Base-by-base conservation (phyloP, 2,329 filamentous ascomycete genomes). In the Purpureocillium lavendulum region DNA sequence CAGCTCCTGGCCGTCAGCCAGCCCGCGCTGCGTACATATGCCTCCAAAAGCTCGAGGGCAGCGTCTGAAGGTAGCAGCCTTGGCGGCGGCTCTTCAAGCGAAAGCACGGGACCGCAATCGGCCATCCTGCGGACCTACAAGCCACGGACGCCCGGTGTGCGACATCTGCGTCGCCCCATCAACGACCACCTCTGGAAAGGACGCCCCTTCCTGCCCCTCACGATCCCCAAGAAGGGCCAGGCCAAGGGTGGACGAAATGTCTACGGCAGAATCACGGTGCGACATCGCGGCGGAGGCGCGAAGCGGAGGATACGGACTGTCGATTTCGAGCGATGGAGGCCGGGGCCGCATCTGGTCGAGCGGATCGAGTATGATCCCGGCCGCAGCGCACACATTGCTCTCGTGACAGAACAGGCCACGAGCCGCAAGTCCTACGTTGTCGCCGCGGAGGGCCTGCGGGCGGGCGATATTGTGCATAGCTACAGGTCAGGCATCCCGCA, bases 161-260 rank as follows among this genome's bases (percentile, higher is more conserved):
- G 92, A 55, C 92, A 98, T 75, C 70, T 98, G 49, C 84, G 83
- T 61, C 79, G 92, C 33, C 88, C 92, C 12, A 82, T 96, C 64
- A 97, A 97, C 64, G 88, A 96, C 55, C 92, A 98, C 62, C 69
- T 98, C 34, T 97, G 87, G 87, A 96, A 94, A 65, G 92, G 92
- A 42, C 75, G 88, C 41, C 87, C 92, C 1, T 80, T 84, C 49
- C 71, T 86, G 28, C 78, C 82, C 37, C 73, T 98, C 61, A 98
- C 94, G 10, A 86, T 87, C 54, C 80, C 88, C 30, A 95, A 96
- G 62, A 90, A 90, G 61, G 92, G 92, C 13, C 88, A 95, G 53
- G 82, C 78, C 38, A 92, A 94, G 61, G 94, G 92, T 62, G 92
- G 92, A 33, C 79, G 92, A 53, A 98, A 98, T 61, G 84, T 86